phyloP scores from a whole-genome alignment of 2,329 filamentous ascomycete species.

The Fusarium robinianum region DNA sequence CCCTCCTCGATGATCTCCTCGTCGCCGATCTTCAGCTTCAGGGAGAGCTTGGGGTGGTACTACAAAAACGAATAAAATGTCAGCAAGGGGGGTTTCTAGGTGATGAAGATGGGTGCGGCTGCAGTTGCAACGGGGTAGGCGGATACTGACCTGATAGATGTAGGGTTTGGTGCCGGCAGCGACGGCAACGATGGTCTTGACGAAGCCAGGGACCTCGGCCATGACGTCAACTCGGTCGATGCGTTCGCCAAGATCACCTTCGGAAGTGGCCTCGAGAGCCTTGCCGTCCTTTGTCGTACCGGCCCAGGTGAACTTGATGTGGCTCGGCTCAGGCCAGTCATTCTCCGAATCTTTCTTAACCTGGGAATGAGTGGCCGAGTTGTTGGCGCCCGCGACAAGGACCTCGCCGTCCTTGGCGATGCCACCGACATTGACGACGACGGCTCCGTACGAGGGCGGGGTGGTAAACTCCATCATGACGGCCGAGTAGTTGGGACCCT shows the following conservation, averaged over 20 bases:
- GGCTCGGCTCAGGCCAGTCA: conserved; percentile 85
- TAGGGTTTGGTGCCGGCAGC: conserved; percentile 94
- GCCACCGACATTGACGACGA: conserved; percentile 79
- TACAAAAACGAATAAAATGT: conserved; percentile 42
- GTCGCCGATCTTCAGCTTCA: conserved; percentile 86
- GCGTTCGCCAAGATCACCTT: conserved; percentile 68
- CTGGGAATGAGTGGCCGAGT: conserved; percentile 70
- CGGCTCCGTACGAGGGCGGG: conserved; percentile 87
- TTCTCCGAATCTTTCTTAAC: conserved; percentile 74
- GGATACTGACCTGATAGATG: conserved; percentile 90
- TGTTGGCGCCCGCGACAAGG: conserved; percentile 69
- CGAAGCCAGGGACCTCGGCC: conserved; percentile 92
- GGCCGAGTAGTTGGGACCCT: conserved; percentile 83
- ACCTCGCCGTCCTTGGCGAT: conserved; percentile 82
- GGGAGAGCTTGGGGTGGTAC: conserved; percentile 71
- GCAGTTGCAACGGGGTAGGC: too few species aligned
- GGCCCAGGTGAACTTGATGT: conserved; percentile 75
- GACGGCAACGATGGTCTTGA: conserved; percentile 89
- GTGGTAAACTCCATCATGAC: conserved; percentile 96
- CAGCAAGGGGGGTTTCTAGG: conserved; percentile 20
- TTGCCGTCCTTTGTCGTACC: conserved; percentile 79
- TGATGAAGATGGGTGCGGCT: too few species aligned
- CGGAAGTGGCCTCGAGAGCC: conserved; percentile 69
- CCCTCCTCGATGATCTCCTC: conserved; percentile 80
- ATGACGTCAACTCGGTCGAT: conserved; percentile 88